Base-by-base conservation (phyloP, 2,329 filamentous ascomycete genomes). In the Fusarium drepaniforme region DNA sequence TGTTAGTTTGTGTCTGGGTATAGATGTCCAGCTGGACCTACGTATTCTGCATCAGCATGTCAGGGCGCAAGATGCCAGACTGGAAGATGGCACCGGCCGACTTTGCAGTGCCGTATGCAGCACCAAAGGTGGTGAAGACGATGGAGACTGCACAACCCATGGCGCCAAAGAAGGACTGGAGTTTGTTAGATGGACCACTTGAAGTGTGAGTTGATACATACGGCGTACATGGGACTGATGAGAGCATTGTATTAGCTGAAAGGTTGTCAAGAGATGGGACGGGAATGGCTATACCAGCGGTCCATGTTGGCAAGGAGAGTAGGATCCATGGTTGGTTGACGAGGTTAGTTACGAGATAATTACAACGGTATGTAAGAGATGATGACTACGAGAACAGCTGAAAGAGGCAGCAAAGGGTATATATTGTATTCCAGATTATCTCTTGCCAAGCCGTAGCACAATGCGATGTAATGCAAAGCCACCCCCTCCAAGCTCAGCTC, bases 81-180 rank as follows among this genome's bases (percentile, higher is more conserved):
- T 84, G 78, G 76, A 86, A 86, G 75, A 87, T 86, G 65, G 84
- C 85, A 40, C 82, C 81, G 57, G 82, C 75, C 57, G 84, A 85
- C 73, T 85, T 85, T 65, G 84, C 84, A 40, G 84, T 86, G 61
- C 85, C 85, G 74, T 86, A 86, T 60, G 84, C 81, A 62, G 85
- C 85, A 61, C 85, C 87, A 58, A 89, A 80, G 79, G 86, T 88
- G 76, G 86, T 87, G 82, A 89, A 86, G 79, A 88, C 83, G 69
- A 89, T 88, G 80, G 87, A 83, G 46, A 81, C 81, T 35, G 81
- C 77, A 75, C 83, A 85, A 63, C 84, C 84, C 71, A 86, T 80
- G 53, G 83, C 83, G 42, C 84, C 83, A 73, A 86, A 85, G 77
- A 85, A 84, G 77, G 83, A 83, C 83, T 85, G 30, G 8, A 2